Evolutionary conservation across 2,329 filamentous ascomycete genomes (phyloP).

Genomic region (Chalaropsis thielavioides): DNA sequence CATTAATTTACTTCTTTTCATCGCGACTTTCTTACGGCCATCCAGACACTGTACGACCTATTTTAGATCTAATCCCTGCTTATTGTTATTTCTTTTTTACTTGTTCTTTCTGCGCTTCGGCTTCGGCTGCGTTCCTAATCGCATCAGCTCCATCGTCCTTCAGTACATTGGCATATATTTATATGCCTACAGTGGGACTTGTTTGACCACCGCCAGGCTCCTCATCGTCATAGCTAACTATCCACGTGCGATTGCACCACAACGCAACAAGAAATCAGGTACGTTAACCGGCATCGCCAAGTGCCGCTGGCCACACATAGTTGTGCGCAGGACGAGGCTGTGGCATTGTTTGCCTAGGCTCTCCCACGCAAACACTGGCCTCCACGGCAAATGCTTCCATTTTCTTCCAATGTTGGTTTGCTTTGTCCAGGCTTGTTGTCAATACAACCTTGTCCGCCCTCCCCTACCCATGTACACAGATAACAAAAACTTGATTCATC

Average conservation of each 20-base stretch:
- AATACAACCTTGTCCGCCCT: not conserved
- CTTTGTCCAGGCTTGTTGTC: not conserved
- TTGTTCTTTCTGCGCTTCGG: not conserved
- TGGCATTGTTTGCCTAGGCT: not conserved
- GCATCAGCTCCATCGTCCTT: not conserved
- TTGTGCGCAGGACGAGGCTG: not conserved
- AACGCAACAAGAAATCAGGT: not conserved
- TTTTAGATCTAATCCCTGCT: not conserved
- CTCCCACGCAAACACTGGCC: not conserved
- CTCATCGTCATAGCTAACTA: not conserved
- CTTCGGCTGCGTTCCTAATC: not conserved
- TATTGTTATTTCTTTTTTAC: not conserved
- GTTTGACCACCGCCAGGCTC: not conserved
- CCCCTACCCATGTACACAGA: not conserved
- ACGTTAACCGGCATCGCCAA: not conserved
- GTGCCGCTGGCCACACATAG: not conserved
- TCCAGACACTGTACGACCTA: not conserved
- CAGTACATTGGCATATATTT: not conserved
- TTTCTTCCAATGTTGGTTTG: not conserved
- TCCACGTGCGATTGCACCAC: not conserved
- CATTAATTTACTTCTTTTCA: not conserved
- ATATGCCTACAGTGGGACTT: not conserved
- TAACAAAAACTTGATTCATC: not conserved
- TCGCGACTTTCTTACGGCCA: not conserved
- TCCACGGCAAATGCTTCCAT: conserved; percentile 4